Percentiles rank a stretch among this genome's conserved stretches.
These are phyloP conservation scores for Striga hermonthica DNA, from an alignment of 305 asterid genomes.

Conservation along the genomic window DNA sequence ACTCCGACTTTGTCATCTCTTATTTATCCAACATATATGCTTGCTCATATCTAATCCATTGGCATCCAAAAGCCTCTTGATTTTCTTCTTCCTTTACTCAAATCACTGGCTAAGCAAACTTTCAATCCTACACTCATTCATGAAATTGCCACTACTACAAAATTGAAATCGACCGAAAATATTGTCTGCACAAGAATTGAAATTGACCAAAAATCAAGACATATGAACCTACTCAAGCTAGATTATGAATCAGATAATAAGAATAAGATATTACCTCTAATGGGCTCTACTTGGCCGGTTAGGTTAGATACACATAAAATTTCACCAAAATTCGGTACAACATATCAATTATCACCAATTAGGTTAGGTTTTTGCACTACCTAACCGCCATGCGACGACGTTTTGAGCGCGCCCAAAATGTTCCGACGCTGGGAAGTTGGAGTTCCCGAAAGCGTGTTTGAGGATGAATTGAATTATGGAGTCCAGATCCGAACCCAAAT, in stretches of 20 bases:
- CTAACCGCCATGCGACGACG: slow-evolving; percentile 74
- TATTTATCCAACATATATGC: slow-evolving; percentile 87
- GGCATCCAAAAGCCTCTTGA: slow-evolving; percentile 80
- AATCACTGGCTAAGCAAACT: slow-evolving; percentile 46
- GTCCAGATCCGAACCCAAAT: slow-evolving; percentile 59
- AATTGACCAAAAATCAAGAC: too few species aligned
- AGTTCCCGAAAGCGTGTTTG: slow-evolving; percentile 87
- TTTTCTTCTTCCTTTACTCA: slow-evolving; percentile 87
- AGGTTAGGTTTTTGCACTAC: slow-evolving; percentile 33
- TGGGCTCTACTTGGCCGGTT: too few species aligned
- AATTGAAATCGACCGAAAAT: too few species aligned
- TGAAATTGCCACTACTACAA: too few species aligned
- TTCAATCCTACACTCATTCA: too few species aligned
- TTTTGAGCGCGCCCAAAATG: slow-evolving; percentile 86
- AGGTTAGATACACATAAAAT: not conserved
- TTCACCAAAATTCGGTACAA: not conserved
- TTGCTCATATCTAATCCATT: slow-evolving; percentile 88
- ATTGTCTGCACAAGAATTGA: too few species aligned
- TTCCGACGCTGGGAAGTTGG: slow-evolving; percentile 79
- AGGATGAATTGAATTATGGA: slow-evolving; percentile 78
- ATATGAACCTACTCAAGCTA: too few species aligned
- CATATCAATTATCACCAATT: not conserved
- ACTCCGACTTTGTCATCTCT: slow-evolving; percentile 74
- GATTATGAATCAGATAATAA: too few species aligned
- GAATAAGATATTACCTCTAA: too few species aligned